Base-by-base conservation (phyloP, 179 eudicot genomes). In the Dionaea muscipula region DNA sequence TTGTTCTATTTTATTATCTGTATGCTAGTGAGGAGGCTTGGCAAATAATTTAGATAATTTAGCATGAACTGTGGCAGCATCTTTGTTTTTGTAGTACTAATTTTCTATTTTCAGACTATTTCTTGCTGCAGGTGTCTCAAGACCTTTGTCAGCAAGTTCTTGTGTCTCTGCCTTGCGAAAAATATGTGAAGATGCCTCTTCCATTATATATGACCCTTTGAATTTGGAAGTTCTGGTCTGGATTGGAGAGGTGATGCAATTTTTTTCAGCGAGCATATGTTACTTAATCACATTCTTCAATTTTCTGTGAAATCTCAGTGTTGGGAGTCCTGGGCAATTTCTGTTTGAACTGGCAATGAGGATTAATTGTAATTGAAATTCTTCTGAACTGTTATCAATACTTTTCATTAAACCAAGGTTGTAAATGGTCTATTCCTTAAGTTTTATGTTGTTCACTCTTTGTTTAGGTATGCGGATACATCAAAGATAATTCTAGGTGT, bases 141-240 rank as follows among this genome's bases (percentile, higher is more conserved):
- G 79, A 60, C 81, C 99, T 25, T 52, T 68, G 44, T 93, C 85
- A 75, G 82, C 94, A 39, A 73, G 66, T 74, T 79, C 86, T 58
- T 93, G 94, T 81, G 90, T 95, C 10, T 75, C 79, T 49, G 86
- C 96, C 52, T 75, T 93, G 78, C 93, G 78, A 56, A 93, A 85
- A 77, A 67, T 88, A 49, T 93, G 96, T 73, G 99, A 93, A 81
- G 99, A 93, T 70, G 83, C 95, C 62, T 64, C 79, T 59, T 57
- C 78, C 18, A 36, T 73, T 45, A 53, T 82, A 78, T 57, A 51
- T 69, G 93, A 81, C 60, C 76, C 82, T 44, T 82, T 95, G 22
- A 81, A 72, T 70, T 68, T 93, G 80, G 95, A 93, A 67, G 73
- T 88, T 59, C 73, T 93, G 50, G 77, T 93, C 56, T 88, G 91